These are phyloP conservation scores for Paramarasmius palmivorus DNA, from an alignment of 1,284 basidiomycete species.

Conservation along the genomic window DNA sequence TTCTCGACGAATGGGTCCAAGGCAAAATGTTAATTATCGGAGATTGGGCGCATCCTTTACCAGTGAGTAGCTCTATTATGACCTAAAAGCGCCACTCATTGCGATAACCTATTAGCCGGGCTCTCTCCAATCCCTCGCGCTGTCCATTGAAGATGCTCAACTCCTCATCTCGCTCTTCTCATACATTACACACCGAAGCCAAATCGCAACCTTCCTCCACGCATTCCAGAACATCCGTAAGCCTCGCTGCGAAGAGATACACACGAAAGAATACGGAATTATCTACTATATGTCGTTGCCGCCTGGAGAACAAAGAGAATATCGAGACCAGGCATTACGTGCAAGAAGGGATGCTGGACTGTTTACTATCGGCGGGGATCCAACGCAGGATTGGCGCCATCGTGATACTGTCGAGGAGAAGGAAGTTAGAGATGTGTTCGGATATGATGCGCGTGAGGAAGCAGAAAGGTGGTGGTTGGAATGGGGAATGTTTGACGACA, in stretches of 20 bases:
- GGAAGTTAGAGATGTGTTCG: conserved; percentile 11
- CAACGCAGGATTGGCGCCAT: too few species aligned
- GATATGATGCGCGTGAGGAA: conserved; percentile 12
- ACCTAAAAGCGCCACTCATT: background rate
- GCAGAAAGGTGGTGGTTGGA: conserved; percentile 15
- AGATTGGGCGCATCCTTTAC: conserved; percentile 51
- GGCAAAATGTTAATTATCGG: conserved; percentile 46
- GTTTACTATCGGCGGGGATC: background rate
- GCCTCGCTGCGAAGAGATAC: conserved; percentile 33
- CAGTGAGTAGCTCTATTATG: conserved; percentile 34
- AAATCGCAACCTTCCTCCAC: conserved; percentile 44
- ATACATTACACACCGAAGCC: conserved; percentile 36
- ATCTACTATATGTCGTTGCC: conserved; percentile 15
- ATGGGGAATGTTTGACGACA: conserved; percentile 8
- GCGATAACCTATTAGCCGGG: conserved; percentile 41
- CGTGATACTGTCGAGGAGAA: background rate
- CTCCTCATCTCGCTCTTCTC: conserved; percentile 50
- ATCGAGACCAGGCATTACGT: conserved; percentile 6
- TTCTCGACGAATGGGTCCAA: conserved; percentile 59
- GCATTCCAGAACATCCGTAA: conserved; percentile 47
- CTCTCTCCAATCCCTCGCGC: conserved; percentile 44
- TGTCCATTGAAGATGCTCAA: conserved; percentile 51
- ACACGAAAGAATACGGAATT: conserved; percentile 10
- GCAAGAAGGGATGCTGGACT: conserved; percentile 8
- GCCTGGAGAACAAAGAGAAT: conserved; percentile 7